Evolutionary conservation across 768 basidiomycete genomes (phyloP).

Genomic region (Naganishia vaughanmartiniae): DNA sequence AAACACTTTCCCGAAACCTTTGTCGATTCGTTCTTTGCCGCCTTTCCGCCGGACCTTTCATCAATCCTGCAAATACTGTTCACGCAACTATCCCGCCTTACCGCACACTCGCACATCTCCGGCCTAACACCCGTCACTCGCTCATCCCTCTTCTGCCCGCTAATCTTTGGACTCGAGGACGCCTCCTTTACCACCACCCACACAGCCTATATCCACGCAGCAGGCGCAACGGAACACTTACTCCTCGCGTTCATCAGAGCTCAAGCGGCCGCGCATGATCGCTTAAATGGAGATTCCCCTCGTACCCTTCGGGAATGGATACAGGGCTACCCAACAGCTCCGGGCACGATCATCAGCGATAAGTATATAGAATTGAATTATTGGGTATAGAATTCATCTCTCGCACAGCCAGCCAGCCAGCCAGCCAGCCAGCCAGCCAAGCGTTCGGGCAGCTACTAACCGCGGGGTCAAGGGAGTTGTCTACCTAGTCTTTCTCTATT

Average conservation of each 20-base stretch:
- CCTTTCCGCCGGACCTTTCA: constrained; percentile 37
- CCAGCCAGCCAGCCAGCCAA: too few relatives aligned
- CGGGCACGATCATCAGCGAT: constrained; percentile 62
- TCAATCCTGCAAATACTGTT: constrained; percentile 59
- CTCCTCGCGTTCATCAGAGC: constrained; percentile 85
- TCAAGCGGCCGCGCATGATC: constrained; percentile 59
- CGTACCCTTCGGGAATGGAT: constrained; percentile 88
- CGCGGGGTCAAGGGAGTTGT: too few relatives aligned
- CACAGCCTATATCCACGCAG: constrained; percentile 70
- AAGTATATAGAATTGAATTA: too few relatives aligned
- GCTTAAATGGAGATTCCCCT: constrained; percentile 55
- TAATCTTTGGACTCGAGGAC: constrained; percentile 76
- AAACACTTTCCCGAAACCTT: not conserved
- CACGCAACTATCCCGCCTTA: constrained; percentile 74
- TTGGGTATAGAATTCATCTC: too few relatives aligned
- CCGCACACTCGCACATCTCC: constrained; percentile 76
- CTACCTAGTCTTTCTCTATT: too few relatives aligned
- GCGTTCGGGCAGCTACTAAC: too few relatives aligned
- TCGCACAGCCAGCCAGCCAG: too few relatives aligned
- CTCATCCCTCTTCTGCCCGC: constrained; percentile 81
- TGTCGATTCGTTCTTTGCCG: constrained; percentile 56
- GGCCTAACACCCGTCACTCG: constrained; percentile 89
- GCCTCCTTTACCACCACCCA: constrained; percentile 57
- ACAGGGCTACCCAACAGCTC: constrained; percentile 69
- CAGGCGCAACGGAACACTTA: constrained; percentile 86